Evolutionary conservation across 345 rosid genomes (phyloP).

Genomic region (Boechera stricta): DNA sequence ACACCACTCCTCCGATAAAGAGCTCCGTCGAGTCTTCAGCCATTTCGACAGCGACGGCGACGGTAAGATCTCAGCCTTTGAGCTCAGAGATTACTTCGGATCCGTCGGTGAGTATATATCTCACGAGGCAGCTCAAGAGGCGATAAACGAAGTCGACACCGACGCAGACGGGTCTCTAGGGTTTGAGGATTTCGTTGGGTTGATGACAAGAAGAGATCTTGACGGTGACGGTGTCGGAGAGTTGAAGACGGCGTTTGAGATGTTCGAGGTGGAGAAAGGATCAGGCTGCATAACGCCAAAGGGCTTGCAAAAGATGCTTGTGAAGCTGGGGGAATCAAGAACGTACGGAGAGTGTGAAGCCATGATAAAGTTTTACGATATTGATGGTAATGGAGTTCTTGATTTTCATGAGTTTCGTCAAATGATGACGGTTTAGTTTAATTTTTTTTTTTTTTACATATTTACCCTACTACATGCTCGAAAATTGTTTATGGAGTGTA

Average conservation of each 20-base stretch:
- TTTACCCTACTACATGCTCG: background rate
- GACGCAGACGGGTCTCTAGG: conserved; percentile 74
- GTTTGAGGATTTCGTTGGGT: conserved; percentile 64
- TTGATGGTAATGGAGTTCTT: conserved; percentile 84
- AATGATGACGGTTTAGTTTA: conserved; percentile 64
- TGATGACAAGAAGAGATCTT: conserved; percentile 57
- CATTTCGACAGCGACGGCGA: conserved; percentile 74
- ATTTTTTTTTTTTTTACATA: background rate
- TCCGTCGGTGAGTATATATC: conserved; percentile 81
- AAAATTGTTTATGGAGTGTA: conserved; percentile 13
- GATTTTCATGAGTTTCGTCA: conserved; percentile 80
- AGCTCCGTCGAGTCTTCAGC: conserved; percentile 63
- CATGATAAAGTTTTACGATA: conserved; percentile 81
- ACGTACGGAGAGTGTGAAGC: conserved; percentile 73
- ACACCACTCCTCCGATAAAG: conserved; percentile 39
- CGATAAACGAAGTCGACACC: conserved; percentile 61
- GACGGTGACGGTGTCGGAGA: conserved; percentile 53
- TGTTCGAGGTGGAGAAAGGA: conserved; percentile 85
- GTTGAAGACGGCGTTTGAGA: conserved; percentile 74
- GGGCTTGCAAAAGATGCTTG: conserved; percentile 77
- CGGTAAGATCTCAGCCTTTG: conserved; percentile 75
- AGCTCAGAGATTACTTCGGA: conserved; percentile 67
- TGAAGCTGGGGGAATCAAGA: conserved; percentile 68
- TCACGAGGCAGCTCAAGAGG: conserved; percentile 58
- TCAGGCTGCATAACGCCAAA: conserved; percentile 76